phyloP scores from a whole-genome alignment of 1,284 basidiomycete genomes.

The Cystobasidium pallidum region DNA sequence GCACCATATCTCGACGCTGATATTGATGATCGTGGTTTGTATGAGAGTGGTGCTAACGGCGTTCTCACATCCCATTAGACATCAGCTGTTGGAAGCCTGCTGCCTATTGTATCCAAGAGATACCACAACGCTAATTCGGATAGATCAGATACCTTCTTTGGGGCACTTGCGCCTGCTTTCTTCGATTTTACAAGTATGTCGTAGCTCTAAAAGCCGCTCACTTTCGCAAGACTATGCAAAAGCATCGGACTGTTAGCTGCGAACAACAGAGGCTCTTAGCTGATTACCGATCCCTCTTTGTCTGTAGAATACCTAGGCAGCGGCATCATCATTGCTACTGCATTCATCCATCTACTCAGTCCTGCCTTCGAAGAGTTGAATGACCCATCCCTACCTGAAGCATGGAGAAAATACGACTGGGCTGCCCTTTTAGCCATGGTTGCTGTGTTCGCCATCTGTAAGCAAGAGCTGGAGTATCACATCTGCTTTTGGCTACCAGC shows the following conservation, averaged over 20 bases:
- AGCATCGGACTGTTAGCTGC: neutral
- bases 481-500: neutral
- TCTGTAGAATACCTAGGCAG: slow-evolving; percentile 37
- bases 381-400: slow-evolving; percentile 70
- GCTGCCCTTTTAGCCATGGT: slow-evolving; percentile 64
- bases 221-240: neutral
- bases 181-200: slow-evolving; percentile 40
- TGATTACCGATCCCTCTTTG: neutral
- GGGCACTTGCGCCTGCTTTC: slow-evolving; percentile 29
- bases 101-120: slow-evolving; percentile 37
- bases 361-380: slow-evolving; percentile 74
- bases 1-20: neutral
- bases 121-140: slow-evolving; percentile 14
- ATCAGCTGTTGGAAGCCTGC: slow-evolving; percentile 39
- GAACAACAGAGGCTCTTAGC: neutral
- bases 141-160: neutral
- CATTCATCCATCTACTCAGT: slow-evolving; percentile 63
- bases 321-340: slow-evolving; percentile 70
- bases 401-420: slow-evolving; percentile 68
- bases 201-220: neutral
- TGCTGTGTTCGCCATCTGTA: slow-evolving; percentile 74
- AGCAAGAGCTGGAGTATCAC: neutral
- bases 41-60: neutral
- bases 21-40: slow-evolving; percentile 1
- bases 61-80: slow-evolving; percentile 25